These are phyloP conservation scores for Oehlia diaphana DNA, from an alignment of 192 early-diverging fungal species.

Conservation along the genomic window DNA sequence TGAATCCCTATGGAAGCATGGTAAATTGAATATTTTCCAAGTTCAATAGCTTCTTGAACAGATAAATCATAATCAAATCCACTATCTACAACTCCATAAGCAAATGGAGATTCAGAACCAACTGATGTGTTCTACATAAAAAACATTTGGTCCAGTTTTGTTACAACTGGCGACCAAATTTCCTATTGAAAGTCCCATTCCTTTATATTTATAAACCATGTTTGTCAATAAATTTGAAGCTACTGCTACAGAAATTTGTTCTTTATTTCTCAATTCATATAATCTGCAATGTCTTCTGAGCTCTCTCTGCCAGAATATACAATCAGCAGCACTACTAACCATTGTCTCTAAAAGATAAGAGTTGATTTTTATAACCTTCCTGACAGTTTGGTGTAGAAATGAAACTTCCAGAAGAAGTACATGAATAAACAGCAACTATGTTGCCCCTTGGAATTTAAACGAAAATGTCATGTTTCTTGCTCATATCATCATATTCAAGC, in stretches of 20 bases:
- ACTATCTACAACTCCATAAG: constrained; percentile 94
- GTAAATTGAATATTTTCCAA: constrained; percentile 89
- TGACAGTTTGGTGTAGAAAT: constrained; percentile 88
- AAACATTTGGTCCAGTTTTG: constrained; percentile 88
- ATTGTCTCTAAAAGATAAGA: too few species aligned
- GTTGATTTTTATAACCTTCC: constrained; percentile 83
- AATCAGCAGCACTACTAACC: constrained; percentile 87
- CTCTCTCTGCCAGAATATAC: constrained; percentile 97
- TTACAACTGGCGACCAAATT: constrained; percentile 99
- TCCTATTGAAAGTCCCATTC: constrained; percentile 98
- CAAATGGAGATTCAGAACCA: constrained; percentile 96
- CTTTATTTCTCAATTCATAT: constrained; percentile 96
- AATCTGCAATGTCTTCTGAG: constrained; percentile 90
- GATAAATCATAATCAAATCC: constrained; percentile 82
- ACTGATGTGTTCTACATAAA: constrained; percentile 98
- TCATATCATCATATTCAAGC: too few species aligned
- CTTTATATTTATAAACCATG: constrained; percentile 97
- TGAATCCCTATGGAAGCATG: constrained; percentile 93
- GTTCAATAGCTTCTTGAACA: constrained; percentile 82
- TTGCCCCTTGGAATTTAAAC: constrained; percentile 96
- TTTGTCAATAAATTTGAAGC: constrained; percentile 96
- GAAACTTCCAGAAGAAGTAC: constrained; percentile 88
- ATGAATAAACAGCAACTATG: constrained; percentile 93
- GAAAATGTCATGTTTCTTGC: constrained; percentile 87
- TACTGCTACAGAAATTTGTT: constrained; percentile 97